These are phyloP conservation scores for Mollisia scopiformis DNA, from an alignment of 2,329 filamentous ascomycete species.

Conservation along the genomic window DNA sequence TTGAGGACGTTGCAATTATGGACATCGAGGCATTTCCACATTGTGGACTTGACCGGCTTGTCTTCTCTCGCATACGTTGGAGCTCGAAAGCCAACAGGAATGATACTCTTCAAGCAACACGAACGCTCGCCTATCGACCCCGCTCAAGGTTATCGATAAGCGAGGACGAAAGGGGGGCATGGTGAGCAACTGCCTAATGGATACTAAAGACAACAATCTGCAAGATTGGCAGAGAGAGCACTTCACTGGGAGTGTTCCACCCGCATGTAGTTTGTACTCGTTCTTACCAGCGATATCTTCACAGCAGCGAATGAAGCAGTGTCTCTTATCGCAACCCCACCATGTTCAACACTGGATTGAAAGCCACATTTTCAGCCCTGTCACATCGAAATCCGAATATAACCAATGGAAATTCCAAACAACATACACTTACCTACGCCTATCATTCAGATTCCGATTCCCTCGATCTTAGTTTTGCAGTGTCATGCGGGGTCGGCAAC, in stretches of 20 bases:
- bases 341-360: neutral
- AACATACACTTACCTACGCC: neutral
- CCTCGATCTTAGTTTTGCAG: neutral
- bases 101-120: no score
- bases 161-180: neutral
- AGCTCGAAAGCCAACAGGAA: no score
- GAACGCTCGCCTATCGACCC: no score
- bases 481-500: neutral
- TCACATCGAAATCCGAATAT: neutral
- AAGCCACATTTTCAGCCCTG: neutral
- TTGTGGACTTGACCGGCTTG: no score
- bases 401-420: neutral
- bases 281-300: neutral
- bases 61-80: no score
- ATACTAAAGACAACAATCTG: neutral
- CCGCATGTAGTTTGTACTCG: neutral
- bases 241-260: neutral
- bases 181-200: neutral
- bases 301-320: neutral
- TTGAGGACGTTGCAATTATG: no score
- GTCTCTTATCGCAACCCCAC: neutral
- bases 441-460: neutral
- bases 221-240: neutral
- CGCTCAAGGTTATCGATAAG: neutral
- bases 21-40: no score